phyloP scores from a whole-genome alignment of 495 filamentous ascomycete species.

The Aspergillus haitiensis region DNA sequence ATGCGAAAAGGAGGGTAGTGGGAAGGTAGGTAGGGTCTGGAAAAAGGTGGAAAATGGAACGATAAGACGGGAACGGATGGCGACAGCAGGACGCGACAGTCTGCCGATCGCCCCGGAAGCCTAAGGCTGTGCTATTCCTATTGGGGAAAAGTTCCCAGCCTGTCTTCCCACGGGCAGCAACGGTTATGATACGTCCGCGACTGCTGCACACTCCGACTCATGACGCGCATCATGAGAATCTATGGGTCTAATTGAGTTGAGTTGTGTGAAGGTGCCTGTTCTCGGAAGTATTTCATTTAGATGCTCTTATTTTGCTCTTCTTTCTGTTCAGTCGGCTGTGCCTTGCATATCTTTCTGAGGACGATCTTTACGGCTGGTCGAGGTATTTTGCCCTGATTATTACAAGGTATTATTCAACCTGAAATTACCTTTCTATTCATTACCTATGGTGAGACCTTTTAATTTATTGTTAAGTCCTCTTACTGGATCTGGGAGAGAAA shows the following conservation, averaged over 20 bases:
- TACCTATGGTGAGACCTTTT: too few relatives aligned
- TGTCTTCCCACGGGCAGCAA: conserved; percentile 3
- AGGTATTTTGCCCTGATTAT: too few relatives aligned
- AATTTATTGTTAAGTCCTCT: too few relatives aligned
- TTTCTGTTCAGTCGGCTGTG: neutral
- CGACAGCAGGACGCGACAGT: conserved; percentile 25
- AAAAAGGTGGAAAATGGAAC: conserved; percentile 11
- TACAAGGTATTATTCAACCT: too few relatives aligned
- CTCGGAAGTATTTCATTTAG: too few relatives aligned
- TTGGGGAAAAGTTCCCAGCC: conserved; percentile 5
- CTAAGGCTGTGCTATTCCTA: conserved; percentile 13
- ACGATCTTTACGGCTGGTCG: too few relatives aligned
- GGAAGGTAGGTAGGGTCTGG: conserved; percentile 5
- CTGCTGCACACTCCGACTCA: neutral
- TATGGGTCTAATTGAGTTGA: neutral
- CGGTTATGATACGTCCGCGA: neutral
- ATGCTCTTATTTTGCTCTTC: neutral
- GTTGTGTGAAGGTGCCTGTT: neutral
- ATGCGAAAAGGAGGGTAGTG: conserved; percentile 4
- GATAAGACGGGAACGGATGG: conserved; percentile 30
- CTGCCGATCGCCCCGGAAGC: conserved; percentile 13
- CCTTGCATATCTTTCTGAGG: neutral
- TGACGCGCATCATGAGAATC: neutral
- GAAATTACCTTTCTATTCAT: too few relatives aligned
- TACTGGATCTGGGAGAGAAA: neutral